These are phyloP conservation scores for Cyberlindnera sargentensis DNA, from an alignment of 805 yeast species.

Conservation along the genomic window DNA sequence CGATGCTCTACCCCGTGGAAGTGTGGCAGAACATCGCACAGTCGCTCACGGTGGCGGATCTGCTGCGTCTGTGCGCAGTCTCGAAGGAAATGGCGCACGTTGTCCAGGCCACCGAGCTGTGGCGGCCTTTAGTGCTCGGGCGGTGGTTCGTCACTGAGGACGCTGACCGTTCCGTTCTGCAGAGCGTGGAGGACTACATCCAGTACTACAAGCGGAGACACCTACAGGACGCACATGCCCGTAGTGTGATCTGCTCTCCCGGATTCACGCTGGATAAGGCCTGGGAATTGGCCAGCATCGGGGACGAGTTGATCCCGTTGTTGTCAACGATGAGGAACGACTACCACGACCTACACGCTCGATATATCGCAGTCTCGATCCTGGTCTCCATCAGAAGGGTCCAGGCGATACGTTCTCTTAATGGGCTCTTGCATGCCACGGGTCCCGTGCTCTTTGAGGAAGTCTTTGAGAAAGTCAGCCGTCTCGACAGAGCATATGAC, in stretches of 20 bases:
- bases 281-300: slow-evolving; percentile 3
- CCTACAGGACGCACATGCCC: slow-evolving; percentile 2
- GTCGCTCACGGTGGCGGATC: slow-evolving; percentile 5
- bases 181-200: not conserved
- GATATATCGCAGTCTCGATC: slow-evolving; percentile 7
- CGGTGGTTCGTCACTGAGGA: slow-evolving; percentile 14
- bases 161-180: not conserved
- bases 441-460: slow-evolving; percentile 7
- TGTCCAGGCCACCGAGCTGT: slow-evolving; percentile 10
- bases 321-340: slow-evolving; percentile 5
- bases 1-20: slow-evolving; percentile 11
- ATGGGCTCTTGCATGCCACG: not conserved
- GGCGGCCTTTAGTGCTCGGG: slow-evolving; percentile 7
- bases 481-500: slow-evolving; percentile 19
- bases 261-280: slow-evolving; percentile 6
- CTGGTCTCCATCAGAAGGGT: slow-evolving; percentile 9
- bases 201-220: slow-evolving; percentile 5
- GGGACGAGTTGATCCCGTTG: slow-evolving; percentile 8
- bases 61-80: slow-evolving; percentile 8
- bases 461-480: slow-evolving; percentile 4
- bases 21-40: slow-evolving; percentile 11
- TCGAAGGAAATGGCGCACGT: slow-evolving; percentile 1
- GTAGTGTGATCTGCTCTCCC: not conserved
- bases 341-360: slow-evolving; percentile 6
- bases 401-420: not conserved